phyloP scores from a whole-genome alignment of 345 rosid genomes.

The Triadica sebifera region DNA sequence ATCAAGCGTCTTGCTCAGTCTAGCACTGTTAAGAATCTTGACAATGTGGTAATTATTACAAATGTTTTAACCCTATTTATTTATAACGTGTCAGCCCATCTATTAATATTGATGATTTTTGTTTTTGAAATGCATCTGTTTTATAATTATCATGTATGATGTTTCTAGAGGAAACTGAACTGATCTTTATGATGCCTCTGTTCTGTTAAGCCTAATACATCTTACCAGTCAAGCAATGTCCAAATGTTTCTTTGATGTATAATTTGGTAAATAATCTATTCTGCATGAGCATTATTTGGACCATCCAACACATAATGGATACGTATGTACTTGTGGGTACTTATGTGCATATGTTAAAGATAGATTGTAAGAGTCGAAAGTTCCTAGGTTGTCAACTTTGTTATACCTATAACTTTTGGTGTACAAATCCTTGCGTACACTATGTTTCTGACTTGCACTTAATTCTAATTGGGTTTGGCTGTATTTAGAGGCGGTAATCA shows the following conservation, averaged over 20 bases:
- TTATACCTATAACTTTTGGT: no score
- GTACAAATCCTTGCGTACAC: no score
- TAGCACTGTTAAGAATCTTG: conserved; percentile 73
- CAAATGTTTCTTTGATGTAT: not conserved
- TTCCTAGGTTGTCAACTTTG: not conserved
- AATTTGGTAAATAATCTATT: not conserved
- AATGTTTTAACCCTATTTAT: not conserved
- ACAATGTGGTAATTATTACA: conserved; percentile 54
- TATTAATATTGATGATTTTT: not conserved
- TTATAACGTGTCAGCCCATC: conserved; percentile 4
- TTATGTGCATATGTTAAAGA: no score
- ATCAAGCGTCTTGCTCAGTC: conserved; percentile 74
- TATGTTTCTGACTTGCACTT: no score
- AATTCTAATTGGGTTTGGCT: no score
- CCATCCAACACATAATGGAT: not conserved
- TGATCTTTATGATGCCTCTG: not conserved
- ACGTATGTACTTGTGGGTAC: no score
- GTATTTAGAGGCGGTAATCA: not conserved
- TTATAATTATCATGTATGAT: not conserved
- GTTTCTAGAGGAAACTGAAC: not conserved
- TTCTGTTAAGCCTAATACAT: not conserved
- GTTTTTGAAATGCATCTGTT: not conserved
- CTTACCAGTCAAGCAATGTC: not conserved
- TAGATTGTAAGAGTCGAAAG: not conserved
- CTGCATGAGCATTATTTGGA: not conserved